Evolutionary conservation across 2,329 filamentous ascomycete species (phyloP), one percentile per base, ranked within the genome.

Genomic region (Paraconiothyrium brasiliense): DNA sequence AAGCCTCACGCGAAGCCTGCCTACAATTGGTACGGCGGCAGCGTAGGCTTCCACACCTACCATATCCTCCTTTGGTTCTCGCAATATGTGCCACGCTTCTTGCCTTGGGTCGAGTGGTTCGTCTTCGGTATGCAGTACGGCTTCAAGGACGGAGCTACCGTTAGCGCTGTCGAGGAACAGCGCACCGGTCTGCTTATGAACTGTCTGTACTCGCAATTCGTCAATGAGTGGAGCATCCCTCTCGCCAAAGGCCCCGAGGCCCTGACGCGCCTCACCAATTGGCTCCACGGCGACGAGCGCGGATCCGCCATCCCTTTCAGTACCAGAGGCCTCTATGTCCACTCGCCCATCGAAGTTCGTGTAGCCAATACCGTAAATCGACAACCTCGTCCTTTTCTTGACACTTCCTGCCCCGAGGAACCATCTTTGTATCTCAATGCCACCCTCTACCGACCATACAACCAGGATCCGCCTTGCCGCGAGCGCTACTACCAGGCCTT

Each of bases 91-190:
- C 95, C 95, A 1, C 85, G 87, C 49, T 86, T 97, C 59, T 84
- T 97, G 6, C 95, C 94, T 0, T 92, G 89, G 87, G 87, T 98
- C 37, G 95, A 99, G 80, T 95, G 93, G 91, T 94, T 97, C 76
- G 91, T 98, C 58, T 97, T 97, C 72, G 93, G 94, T 70, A 93
- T 98, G 91, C 94, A 98, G 79, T 98, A 97, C 77, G 94, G 94
- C 55, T 97, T 97, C 84, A 84, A 84, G 37, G 87, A 92, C 63
- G 89, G 88, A 54, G 85, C 84, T 3, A 84, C 85, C 56, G 90
- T 88, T 44, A 84, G 85, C n/a, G 94, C 91, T 6, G 87, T 97
- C 20, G 91, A 97, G 78, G 89, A 90, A 24, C 91, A 91, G 65
- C 88, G 91, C 62, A 84, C 90, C 66, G 94, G 93, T 13, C 86